A percentile compares a stretch with the other conserved stretches of the same genome.
Evolutionary conservation across 805 yeast genomes (phyloP).

Genomic region (Saccharomyces eubayanus): DNA sequence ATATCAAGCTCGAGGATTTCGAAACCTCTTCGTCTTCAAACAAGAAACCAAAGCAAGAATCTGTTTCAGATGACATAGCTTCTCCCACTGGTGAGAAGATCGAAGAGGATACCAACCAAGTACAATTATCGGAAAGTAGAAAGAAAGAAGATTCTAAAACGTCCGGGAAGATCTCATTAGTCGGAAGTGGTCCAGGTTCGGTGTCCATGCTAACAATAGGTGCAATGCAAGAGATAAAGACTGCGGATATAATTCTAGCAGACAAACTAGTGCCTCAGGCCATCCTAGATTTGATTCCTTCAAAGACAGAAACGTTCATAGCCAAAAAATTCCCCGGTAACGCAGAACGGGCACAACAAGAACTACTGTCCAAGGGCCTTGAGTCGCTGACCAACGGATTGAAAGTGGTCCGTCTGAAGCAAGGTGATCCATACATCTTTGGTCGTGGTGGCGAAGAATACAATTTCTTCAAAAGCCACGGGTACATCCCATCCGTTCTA

Average conservation of each 20-base stretch:
- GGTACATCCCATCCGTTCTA: slow-evolving; percentile 62
- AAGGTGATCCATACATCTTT: slow-evolving; percentile 93
- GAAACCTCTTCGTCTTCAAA: slow-evolving; percentile 3
- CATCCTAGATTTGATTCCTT: slow-evolving; percentile 76
- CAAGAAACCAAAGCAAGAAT: background rate
- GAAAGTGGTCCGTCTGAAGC: slow-evolving; percentile 81
- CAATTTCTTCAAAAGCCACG: slow-evolving; percentile 56
- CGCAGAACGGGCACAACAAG: slow-evolving; percentile 88
- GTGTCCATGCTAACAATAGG: slow-evolving; percentile 74
- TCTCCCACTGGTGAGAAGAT: background rate
- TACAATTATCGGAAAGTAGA: background rate
- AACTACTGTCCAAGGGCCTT: slow-evolving; percentile 66
- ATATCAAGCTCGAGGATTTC: slow-evolving; percentile 42
- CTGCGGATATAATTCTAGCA: slow-evolving; percentile 79
- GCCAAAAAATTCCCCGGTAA: slow-evolving; percentile 96
- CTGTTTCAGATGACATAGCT: background rate
- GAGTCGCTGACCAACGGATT: slow-evolving; percentile 55
- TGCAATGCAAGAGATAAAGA: slow-evolving; percentile 69
- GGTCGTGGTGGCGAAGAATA: slow-evolving; percentile 96
- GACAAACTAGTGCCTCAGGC: slow-evolving; percentile 89
- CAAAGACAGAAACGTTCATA: slow-evolving; percentile 64
- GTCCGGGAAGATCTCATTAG: slow-evolving; percentile 62
- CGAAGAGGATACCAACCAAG: background rate
- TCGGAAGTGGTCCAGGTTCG: slow-evolving; percentile 93
- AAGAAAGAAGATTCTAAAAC: background rate